Percentiles rank a stretch among this genome's conserved stretches.
These are phyloP conservation scores for Mycena sp. DNA, from an alignment of 1,284 basidiomycete genomes.

Conservation along the genomic window DNA sequence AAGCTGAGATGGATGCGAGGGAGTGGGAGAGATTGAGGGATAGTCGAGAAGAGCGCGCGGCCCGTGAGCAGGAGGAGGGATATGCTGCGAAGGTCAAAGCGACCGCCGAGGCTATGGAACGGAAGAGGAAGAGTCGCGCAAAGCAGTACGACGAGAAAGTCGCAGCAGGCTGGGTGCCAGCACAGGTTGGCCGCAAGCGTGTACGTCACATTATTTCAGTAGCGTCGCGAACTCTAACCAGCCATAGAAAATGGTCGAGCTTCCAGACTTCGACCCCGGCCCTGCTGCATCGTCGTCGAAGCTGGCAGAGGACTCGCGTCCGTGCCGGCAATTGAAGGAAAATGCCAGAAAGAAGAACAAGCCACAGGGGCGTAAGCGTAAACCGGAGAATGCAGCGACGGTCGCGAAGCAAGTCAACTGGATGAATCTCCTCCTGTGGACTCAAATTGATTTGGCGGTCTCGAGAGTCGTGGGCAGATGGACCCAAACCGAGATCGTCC, in stretches of 20 bases:
- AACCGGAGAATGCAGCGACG: not conserved
- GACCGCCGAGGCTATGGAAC: not conserved
- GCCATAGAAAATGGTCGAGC: conserved; percentile 5
- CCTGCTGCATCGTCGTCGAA: not conserved
- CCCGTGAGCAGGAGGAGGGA: conserved; percentile 6
- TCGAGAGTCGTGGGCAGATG: conserved; percentile 18
- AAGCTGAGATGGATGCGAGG: conserved; percentile 1
- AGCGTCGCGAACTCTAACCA: not conserved
- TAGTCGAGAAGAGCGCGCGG: not conserved
- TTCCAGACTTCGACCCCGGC: conserved; percentile 1
- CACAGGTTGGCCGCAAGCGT: conserved; percentile 9
- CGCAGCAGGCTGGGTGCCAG: conserved; percentile 25
- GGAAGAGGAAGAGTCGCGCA: not conserved
- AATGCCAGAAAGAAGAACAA: conserved; percentile 22
- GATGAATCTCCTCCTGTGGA: conserved; percentile 32
- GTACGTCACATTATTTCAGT: too few species aligned
- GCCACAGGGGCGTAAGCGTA: conserved; percentile 16
- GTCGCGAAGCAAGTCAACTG: conserved; percentile 25
- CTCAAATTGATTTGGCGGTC: conserved; percentile 29
- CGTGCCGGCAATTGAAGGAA: conserved; percentile 27
- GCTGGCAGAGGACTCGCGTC: conserved; percentile 30
- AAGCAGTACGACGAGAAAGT: not conserved
- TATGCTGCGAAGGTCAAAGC: not conserved
- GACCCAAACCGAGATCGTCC: conserved; percentile 23
- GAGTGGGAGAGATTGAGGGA: not conserved